These are phyloP conservation scores for carrot (Daucus carota) DNA, from an alignment of 129 eudicot genomes.

Conservation along the genomic window DH1_v3.0 NC_030385.2:6172001-6172500, in stretches of 20 bases:
- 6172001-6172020: no score
- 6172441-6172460: no score
- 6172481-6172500: no score
- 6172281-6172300: slow-evolving; percentile 47
- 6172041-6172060: slow-evolving; percentile 92
- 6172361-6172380: no score
- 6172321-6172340: background rate
- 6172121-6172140: background rate
- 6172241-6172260: slow-evolving; percentile 63
- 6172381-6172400: no score
- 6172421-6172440: no score
- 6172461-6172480: no score
- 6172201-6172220: background rate
- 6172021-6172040: slow-evolving; percentile 47
- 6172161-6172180: slow-evolving; percentile 5
- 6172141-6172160: background rate
- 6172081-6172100: slow-evolving; percentile 45
- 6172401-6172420: no score
- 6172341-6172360: no score
- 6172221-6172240: slow-evolving; percentile 66
- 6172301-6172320: background rate
- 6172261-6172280: slow-evolving; percentile 58
- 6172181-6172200: slow-evolving; percentile 63
- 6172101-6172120: background rate
- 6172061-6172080: slow-evolving; percentile 73